phyloP scores from a whole-genome alignment of 1,139 yeast genomes.

The Hansenula lynferdii region DNA sequence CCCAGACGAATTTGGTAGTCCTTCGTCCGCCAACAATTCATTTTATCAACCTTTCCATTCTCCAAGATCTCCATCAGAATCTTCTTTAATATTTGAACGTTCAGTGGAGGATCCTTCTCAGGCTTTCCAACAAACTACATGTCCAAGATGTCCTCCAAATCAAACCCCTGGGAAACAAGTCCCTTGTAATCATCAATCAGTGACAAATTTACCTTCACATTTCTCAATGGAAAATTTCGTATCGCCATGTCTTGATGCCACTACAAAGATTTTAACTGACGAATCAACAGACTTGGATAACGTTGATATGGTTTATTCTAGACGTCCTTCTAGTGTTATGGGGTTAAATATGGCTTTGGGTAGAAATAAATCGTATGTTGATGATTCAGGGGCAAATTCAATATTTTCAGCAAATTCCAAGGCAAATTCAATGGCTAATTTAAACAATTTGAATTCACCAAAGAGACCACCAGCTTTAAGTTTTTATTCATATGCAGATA shows the following conservation, averaged over 20 bases:
- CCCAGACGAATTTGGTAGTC: not conserved
- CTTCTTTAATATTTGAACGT: constrained; percentile 23
- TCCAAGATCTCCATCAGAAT: constrained; percentile 13
- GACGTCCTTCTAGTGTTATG: constrained; percentile 58
- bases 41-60: not conserved
- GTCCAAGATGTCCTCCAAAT: constrained; percentile 22
- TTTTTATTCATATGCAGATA: constrained; percentile 77
- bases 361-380: constrained; percentile 25
- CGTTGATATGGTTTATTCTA: constrained; percentile 64
- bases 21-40: too few relatives aligned
- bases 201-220: constrained; percentile 36
- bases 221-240: constrained; percentile 63
- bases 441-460: constrained; percentile 21
- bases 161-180: constrained; percentile 5
- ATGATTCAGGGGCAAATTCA: not conserved
- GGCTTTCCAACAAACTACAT: constrained; percentile 18
- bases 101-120: constrained; percentile 24
- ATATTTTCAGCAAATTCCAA: constrained; percentile 13
- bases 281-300: constrained; percentile 54
- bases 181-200: constrained; percentile 21
- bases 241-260: constrained; percentile 81
- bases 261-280: constrained; percentile 59
- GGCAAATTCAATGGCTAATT: constrained; percentile 30
- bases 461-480: constrained; percentile 46
- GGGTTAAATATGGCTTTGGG: constrained; percentile 62